Evolutionary conservation across 2,329 filamentous ascomycete species (phyloP).

Genomic region (Diaporthe humulicola): DNA sequence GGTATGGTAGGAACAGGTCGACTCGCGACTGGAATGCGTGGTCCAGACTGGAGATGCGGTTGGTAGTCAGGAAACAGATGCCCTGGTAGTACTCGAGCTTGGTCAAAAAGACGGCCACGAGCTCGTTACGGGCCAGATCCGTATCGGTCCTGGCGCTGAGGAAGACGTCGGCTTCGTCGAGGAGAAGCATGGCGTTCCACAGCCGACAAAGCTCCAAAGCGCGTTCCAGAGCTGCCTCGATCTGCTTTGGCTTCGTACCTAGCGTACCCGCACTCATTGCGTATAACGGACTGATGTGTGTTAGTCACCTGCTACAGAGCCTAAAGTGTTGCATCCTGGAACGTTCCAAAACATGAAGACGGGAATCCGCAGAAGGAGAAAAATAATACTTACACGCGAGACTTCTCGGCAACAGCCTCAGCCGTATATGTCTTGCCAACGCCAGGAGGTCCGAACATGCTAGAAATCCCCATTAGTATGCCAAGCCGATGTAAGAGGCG

Average conservation of each 20-base stretch:
- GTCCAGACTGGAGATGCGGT: conserved; percentile 52
- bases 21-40: conserved; percentile 54
- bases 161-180: conserved; percentile 60
- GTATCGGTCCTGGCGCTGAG: conserved; percentile 50
- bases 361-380: not conserved
- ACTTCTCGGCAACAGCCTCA: conserved; percentile 54
- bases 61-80: conserved; percentile 54
- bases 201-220: conserved; percentile 53
- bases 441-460: conserved; percentile 52
- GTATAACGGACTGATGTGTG: conserved; percentile 54
- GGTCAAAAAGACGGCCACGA: conserved; percentile 53
- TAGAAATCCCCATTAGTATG: not conserved
- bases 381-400: conserved; percentile 42
- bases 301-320: not conserved
- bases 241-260: conserved; percentile 49
- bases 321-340: not conserved
- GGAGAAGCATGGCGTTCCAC: conserved; percentile 59
- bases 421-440: conserved; percentile 56
- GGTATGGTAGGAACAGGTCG: conserved; percentile 50
- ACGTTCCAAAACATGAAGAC: not conserved
- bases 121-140: conserved; percentile 54
- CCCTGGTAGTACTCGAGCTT: conserved; percentile 54
- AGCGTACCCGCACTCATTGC: conserved; percentile 55
- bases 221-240: conserved; percentile 51
- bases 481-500: not conserved